phyloP scores from a whole-genome alignment of 352 stramenopile species.

The Globisporangium carolinianum region DNA sequence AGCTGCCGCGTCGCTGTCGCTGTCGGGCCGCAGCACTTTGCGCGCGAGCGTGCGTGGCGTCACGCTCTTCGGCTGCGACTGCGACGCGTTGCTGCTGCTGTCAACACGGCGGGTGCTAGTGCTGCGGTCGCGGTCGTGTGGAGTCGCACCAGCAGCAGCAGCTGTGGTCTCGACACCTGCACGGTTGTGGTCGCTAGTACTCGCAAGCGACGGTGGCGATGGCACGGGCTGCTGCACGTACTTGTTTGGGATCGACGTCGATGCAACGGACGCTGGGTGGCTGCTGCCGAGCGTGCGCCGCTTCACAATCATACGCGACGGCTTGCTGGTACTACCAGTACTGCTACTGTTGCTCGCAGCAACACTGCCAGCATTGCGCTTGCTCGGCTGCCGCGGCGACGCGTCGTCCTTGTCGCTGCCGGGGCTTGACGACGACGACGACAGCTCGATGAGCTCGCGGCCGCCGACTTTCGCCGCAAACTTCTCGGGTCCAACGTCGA shows the following conservation, averaged over 20 bases:
- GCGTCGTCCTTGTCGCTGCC: slow-evolving; percentile 40
- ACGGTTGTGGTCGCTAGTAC: background rate
- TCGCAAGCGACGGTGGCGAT: background rate
- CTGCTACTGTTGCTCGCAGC: background rate
- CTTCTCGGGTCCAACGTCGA: slow-evolving; percentile 34
- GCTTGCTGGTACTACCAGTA: slow-evolving; percentile 17
- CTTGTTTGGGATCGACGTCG: slow-evolving; percentile 13
- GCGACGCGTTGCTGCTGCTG: background rate
- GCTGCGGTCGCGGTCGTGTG: background rate
- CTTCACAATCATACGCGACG: slow-evolving; percentile 51
- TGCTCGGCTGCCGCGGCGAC: slow-evolving; percentile 9
- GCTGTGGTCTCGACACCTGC: background rate
- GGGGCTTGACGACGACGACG: slow-evolving; percentile 35
- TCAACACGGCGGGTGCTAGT: slow-evolving; percentile 3
- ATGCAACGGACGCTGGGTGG: slow-evolving; percentile 11
- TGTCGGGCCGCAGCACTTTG: slow-evolving; percentile 13
- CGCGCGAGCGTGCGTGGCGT: slow-evolving; percentile 15
- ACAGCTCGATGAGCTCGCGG: slow-evolving; percentile 22
- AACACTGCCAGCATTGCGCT: background rate
- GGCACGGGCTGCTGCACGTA: slow-evolving; percentile 8
- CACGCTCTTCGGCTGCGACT: slow-evolving; percentile 7
- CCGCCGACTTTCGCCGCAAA: slow-evolving; percentile 33
- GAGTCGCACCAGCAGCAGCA: background rate
- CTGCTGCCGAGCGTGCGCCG: slow-evolving; percentile 21
- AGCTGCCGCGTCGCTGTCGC: background rate